Conservation (phyloP, 2,329 filamentous ascomycete genomes). For the Fusarium graminum region DNA sequence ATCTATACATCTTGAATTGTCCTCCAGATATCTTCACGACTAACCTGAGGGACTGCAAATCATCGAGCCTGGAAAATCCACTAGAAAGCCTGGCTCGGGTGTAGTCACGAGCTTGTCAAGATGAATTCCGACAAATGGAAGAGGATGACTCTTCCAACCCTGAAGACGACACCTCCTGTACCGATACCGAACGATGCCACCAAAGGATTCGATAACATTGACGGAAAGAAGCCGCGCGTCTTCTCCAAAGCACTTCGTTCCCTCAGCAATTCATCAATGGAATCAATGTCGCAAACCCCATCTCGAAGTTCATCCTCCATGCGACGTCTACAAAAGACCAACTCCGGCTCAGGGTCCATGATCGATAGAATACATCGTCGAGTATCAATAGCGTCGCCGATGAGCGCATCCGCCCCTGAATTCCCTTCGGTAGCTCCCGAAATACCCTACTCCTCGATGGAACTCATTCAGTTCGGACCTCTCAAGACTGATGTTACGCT, state of each 20-base stretch:
- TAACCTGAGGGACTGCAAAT: slow-evolving; percentile 17
- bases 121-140: slow-evolving; percentile 55
- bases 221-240: slow-evolving; percentile 54
- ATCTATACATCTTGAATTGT: slow-evolving; percentile 27
- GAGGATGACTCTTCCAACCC: slow-evolving; percentile 52
- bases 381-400: slow-evolving; percentile 55
- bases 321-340: slow-evolving; percentile 56
- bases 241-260: slow-evolving; percentile 57
- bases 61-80: slow-evolving; percentile 14
- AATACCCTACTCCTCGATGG: slow-evolving; percentile 54
- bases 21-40: slow-evolving; percentile 16
- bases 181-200: slow-evolving; percentile 37
- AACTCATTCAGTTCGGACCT: slow-evolving; percentile 60
- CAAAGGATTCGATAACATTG: slow-evolving; percentile 45
- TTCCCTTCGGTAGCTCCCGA: slow-evolving; percentile 50
- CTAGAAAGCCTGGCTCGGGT: slow-evolving; percentile 5
- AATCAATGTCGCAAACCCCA: slow-evolving; percentile 53
- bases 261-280: slow-evolving; percentile 58
- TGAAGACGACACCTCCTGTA: slow-evolving; percentile 46
- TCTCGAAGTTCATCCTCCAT: slow-evolving; percentile 52
- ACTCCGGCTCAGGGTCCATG: slow-evolving; percentile 57
- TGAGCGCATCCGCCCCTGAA: slow-evolving; percentile 51
- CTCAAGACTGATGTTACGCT: slow-evolving; percentile 65
- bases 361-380: slow-evolving; percentile 58
- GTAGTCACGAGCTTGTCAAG: slow-evolving; percentile 12